These are phyloP conservation scores for Colletotrichum simmondsii DNA, from an alignment of 2,329 filamentous ascomycete genomes.

Conservation along the genomic window DNA sequence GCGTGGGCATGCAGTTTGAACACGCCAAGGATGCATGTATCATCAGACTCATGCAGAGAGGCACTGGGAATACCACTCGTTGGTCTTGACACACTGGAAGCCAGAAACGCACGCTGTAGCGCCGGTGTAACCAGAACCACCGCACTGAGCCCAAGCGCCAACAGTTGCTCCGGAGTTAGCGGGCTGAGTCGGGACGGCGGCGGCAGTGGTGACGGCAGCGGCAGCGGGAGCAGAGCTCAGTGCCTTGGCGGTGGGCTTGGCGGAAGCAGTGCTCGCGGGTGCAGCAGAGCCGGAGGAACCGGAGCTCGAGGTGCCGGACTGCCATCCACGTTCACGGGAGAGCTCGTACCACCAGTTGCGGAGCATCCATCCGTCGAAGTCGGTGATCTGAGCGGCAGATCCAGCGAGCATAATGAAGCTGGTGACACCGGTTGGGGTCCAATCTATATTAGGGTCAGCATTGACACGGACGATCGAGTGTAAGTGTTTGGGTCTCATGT, in stretches of 20 bases:
- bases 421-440: slow-evolving; percentile 52
- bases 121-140: slow-evolving; percentile 40
- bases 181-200: slow-evolving; percentile 5
- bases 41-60: not conserved
- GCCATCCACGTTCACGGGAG: slow-evolving; percentile 44
- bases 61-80: slow-evolving; percentile 45
- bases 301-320: slow-evolving; percentile 20
- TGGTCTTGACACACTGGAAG: slow-evolving; percentile 38
- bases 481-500: not conserved
- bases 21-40: not conserved
- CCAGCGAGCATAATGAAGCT: slow-evolving; percentile 60
- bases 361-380: slow-evolving; percentile 62
- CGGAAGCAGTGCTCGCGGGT: not conserved
- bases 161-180: slow-evolving; percentile 17
- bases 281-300: slow-evolving; percentile 4
- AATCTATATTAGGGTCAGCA: slow-evolving; percentile 41
- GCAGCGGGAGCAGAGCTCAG: not conserved
- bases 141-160: slow-evolving; percentile 41
- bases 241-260: not conserved
- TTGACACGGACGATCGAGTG: not conserved
- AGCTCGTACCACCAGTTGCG: slow-evolving; percentile 57
- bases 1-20: not conserved
- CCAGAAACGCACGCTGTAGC: slow-evolving; percentile 39
- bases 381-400: slow-evolving; percentile 52
- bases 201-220: not conserved